Evolutionary conservation across 75 land plant species (phyloP).

Genomic region (Pseudotsuga menziesii): DNA sequence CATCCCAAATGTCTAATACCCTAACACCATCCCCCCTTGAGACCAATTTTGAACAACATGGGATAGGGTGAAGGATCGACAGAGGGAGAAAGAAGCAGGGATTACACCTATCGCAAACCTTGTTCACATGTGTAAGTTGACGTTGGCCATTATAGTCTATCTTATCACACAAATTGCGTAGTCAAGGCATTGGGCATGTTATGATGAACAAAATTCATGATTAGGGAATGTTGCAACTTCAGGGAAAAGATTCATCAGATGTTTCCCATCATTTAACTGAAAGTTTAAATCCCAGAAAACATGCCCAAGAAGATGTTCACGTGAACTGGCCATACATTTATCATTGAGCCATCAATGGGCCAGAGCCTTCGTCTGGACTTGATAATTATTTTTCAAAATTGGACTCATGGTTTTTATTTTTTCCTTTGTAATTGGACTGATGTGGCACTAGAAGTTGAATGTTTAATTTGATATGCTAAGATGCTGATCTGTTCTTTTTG

Average conservation of each 20-base stretch:
- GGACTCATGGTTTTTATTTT: neutral
- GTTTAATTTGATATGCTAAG: neutral
- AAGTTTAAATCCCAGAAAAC: neutral
- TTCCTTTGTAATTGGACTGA: neutral
- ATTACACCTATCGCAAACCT: too few relatives aligned
- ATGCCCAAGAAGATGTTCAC: neutral
- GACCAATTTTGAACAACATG: too few relatives aligned
- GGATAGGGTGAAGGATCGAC: too few relatives aligned
- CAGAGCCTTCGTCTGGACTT: neutral
- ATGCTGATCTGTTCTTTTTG: slow-evolving; percentile 12
- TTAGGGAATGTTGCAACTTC: neutral
- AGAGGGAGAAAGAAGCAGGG: too few relatives aligned
- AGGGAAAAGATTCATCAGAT: neutral
- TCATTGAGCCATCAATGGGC: neutral
- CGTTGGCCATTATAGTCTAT: too few relatives aligned
- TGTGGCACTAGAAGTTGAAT: slow-evolving; percentile 4
- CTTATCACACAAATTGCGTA: neutral
- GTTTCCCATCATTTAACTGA: neutral
- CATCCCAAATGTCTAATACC: too few relatives aligned
- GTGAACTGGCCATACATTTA: neutral
- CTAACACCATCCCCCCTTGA: too few relatives aligned
- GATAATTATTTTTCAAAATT: neutral
- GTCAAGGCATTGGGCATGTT: neutral
- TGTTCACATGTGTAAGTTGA: too few relatives aligned
- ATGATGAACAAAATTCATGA: neutral